Evolutionary conservation across 176 grass and related monocot species (phyloP), one percentile per base, ranked within the genome.

Genomic region (Bolboschoenus planiculmis): DNA sequence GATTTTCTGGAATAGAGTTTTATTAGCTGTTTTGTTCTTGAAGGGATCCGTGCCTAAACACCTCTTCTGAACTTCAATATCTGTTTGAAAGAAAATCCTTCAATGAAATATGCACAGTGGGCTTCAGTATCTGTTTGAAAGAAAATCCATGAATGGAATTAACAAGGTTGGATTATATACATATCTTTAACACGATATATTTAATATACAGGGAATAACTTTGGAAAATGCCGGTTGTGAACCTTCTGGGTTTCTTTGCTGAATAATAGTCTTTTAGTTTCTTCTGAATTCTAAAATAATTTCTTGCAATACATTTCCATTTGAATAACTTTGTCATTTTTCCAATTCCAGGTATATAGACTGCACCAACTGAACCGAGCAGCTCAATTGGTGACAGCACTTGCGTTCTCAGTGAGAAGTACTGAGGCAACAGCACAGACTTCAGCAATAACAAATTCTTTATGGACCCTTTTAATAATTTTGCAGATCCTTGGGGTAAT

Each of bases 351-450:
- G 91, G 88, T 99, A 70, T 95, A 99, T 80, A 95, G 96, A 85
- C 89, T 99, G 80, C 93, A 99, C 70, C 96, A 99, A 79, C 79
- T 99, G 71, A 99, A 99, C 79, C 89, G 96, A 86, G 96, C 96
- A 86, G 96, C 96, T 88, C 91, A 95, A 85, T 81, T 99, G 59
- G 93, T 95, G 40, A 85, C 92, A 46, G 89, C 93, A 78, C 90
- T 99, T 44, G 90, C 91, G 71, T 84, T 90, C 85, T 99, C 96
- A 63, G 90, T 95, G 73, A 95, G 96, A 87, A 90, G 89, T 58
- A 87, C 91, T 56, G 96, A 95, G 42, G 56, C 74, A 56, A 99
- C 96, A 86, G 88, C 84, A 7, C 87, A 99, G 78, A 99, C 89
- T 73, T 82, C 91, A 78, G 91, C 96, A 44, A 90, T 99, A 90